Evolutionary conservation across 805 yeast species (phyloP), one percentile per base, ranked within the genome.

Genomic region (Saccharomycopsis synnaedendra): DNA sequence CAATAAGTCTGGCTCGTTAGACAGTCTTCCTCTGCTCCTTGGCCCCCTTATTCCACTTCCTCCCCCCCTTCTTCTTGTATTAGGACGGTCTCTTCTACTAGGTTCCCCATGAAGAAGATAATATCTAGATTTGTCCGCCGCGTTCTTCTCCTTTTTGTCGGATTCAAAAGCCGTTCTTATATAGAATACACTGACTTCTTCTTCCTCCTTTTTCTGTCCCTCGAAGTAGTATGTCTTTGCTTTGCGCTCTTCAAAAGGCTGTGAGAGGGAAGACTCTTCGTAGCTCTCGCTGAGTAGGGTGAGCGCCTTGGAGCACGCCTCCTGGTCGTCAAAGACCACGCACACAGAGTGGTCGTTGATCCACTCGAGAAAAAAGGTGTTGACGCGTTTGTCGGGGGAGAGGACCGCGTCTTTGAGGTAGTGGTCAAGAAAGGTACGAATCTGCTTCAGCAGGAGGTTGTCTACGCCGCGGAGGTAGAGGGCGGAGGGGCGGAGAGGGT

Each of bases 61-160:
- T 40, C 55, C 40, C 43, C 53, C 55, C 54, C 44, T 37, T 9
- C 42, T 9, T 39, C 45, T 40, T 36, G 47, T 34, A 51, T 36
- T 50, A 60, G 55, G 46, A 60, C 53, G 43, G 44, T 56, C 54
- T 31, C 48, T 50, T 31, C 56, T 50, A 9, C 76, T 76, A 3
- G 88, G 90, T 58, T 80, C 88, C 3, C 90, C 90, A 54, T 82
- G 81, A 11, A 78, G 58, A 49, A 80, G 64, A 63, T 82, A 82
- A 62, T 80, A 82, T 38, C 84, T 62, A 27, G 85, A 79, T 46
- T 71, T 71, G 9, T 68, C 74, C 28, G 74, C 66, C 6, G 87
- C 80, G 51, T 76, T 75, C 47, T 67, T 67, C 10, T 71, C 72
- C 55, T 82, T 82, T 42, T 67, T 65, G 61, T 82, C 90, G 3